Conservation (phyloP, 1,139 yeast genomes). For the Yamadazyma dushanensis region DNA sequence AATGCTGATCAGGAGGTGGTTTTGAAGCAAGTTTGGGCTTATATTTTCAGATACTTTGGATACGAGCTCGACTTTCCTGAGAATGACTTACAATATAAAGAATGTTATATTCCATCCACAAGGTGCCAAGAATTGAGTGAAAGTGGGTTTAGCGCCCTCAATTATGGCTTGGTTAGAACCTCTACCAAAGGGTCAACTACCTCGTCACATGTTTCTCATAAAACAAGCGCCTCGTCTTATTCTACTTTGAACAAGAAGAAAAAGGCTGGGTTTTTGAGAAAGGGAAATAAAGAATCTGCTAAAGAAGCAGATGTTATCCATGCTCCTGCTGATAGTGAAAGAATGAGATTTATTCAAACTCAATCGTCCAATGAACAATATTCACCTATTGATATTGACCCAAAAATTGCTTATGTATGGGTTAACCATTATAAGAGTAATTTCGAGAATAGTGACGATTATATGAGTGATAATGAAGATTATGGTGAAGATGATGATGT, state of each 20-base stretch:
- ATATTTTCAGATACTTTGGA: constrained; percentile 38
- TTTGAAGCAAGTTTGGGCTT: constrained; percentile 46
- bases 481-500: constrained; percentile 20
- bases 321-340: constrained; percentile 22
- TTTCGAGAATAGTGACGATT: constrained; percentile 26
- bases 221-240: constrained; percentile 20
- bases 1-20: constrained; percentile 41
- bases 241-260: constrained; percentile 19
- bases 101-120: constrained; percentile 37
- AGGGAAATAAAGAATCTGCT: constrained; percentile 9
- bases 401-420: constrained; percentile 26
- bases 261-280: constrained; percentile 21
- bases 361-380: constrained; percentile 32
- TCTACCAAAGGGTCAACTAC: constrained; percentile 29
- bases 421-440: constrained; percentile 24
- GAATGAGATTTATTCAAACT: constrained; percentile 33
- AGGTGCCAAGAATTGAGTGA: constrained; percentile 22
- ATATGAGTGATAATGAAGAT: constrained; percentile 21
- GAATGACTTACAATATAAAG: constrained; percentile 33
- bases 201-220: constrained; percentile 27
- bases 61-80: constrained; percentile 32
- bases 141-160: constrained; percentile 16
- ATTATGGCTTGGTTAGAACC: constrained; percentile 26
- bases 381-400: constrained; percentile 22
- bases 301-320: constrained; percentile 14